phyloP scores from a whole-genome alignment of 2,329 filamentous ascomycete species.

The Ophiostoma perfectum region DNA sequence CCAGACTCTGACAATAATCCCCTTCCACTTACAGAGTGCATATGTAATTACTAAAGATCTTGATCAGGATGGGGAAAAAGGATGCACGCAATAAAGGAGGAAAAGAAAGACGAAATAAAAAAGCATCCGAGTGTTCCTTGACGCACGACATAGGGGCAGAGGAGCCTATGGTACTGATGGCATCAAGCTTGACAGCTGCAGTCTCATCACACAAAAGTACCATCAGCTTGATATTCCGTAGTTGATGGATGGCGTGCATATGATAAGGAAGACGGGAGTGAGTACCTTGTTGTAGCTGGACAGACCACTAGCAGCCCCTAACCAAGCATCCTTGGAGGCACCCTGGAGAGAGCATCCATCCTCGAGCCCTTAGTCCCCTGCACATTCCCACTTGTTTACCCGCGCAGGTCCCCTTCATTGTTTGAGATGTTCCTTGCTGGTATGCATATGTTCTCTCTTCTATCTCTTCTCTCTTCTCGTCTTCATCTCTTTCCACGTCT shows the following conservation, averaged over 20 bases:
- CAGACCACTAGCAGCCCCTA: neutral
- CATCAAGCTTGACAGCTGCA: neutral
- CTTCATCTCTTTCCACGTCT: neutral
- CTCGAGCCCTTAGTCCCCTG: neutral
- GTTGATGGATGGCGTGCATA: slow-evolving; percentile 2
- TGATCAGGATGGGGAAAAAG: no score
- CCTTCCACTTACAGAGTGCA: no score
- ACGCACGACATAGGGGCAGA: slow-evolving; percentile 1
- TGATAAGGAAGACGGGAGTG: neutral
- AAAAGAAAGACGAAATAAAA: no score
- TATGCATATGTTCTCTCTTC: no score
- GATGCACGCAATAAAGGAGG: no score
- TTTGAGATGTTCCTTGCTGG: slow-evolving; percentile 1
- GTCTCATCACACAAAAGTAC: neutral
- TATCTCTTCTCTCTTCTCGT: neutral
- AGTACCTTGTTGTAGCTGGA: neutral
- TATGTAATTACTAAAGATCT: no score
- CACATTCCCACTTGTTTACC: slow-evolving; percentile 7
- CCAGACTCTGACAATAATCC: no score
- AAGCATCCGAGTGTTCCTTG: neutral
- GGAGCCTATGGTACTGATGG: neutral
- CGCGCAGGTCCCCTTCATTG: slow-evolving; percentile 14
- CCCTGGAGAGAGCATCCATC: neutral
- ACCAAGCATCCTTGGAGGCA: neutral
- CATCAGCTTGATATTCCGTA: neutral